phyloP scores from a whole-genome alignment of 2,329 filamentous ascomycete species.

The Xylaria sp. region DNA sequence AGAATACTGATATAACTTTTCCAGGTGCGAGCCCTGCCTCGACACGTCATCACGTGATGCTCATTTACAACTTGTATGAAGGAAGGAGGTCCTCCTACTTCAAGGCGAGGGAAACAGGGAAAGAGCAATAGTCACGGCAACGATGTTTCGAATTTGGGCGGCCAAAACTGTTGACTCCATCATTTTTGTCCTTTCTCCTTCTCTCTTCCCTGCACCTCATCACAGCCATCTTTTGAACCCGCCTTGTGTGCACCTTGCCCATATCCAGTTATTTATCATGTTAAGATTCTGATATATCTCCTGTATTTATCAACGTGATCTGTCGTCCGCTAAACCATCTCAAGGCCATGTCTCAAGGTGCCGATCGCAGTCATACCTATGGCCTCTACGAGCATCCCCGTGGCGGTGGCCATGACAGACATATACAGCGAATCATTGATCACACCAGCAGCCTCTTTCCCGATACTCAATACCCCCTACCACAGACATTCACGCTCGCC shows the following conservation, averaged over 20 bases:
- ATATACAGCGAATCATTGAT: constrained; percentile 47
- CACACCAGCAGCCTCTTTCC: constrained; percentile 43
- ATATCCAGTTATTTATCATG: neutral
- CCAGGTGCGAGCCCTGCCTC: neutral
- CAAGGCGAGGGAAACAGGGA: constrained; percentile 1
- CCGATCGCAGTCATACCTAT: constrained; percentile 34
- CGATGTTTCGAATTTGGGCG: neutral
- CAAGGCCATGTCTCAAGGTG: constrained; percentile 40
- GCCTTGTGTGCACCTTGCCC: neutral
- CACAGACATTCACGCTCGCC: constrained; percentile 22
- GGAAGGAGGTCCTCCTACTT: constrained; percentile 17
- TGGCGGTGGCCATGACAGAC: constrained; percentile 39
- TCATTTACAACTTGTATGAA: neutral
- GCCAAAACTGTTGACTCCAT: neutral
- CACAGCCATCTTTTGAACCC: neutral
- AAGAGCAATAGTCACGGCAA: constrained; percentile 5
- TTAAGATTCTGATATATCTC: neutral
- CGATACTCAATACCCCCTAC: constrained; percentile 25
- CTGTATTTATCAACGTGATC: neutral
- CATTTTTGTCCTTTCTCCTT: neutral
- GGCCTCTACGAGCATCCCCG: constrained; percentile 40
- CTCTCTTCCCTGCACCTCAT: neutral
- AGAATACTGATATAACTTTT: neutral
- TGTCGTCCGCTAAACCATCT: neutral
- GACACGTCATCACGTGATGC: constrained; percentile 25